Conservation (phyloP, 352 stramenopile genomes). For the Phytophthora niederhauseri region DNA sequence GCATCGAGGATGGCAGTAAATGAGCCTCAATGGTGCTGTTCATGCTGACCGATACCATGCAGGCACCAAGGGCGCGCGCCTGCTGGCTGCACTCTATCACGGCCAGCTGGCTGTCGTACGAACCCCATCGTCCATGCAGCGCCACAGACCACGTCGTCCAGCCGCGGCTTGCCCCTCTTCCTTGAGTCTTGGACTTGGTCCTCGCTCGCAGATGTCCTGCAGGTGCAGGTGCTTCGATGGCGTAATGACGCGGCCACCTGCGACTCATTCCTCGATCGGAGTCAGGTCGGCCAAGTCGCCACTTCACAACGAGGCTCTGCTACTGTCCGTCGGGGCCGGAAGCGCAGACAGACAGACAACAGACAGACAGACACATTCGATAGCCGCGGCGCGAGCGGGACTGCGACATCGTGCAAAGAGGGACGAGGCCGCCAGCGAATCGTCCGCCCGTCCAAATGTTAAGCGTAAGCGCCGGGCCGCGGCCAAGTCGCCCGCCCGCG, state of each 20-base stretch:
- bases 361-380: constrained; percentile 8
- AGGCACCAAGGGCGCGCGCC: constrained; percentile 12
- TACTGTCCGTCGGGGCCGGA: constrained; percentile 1
- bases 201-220: constrained; percentile 6
- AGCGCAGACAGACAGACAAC: not conserved
- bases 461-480: constrained; percentile 36
- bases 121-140: constrained; percentile 31
- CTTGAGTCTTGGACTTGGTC: not conserved
- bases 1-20: constrained; percentile 15
- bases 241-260: constrained; percentile 6
- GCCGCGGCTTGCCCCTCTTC: constrained; percentile 13
- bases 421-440: constrained; percentile 23
- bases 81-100: constrained; percentile 33
- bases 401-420: constrained; percentile 26
- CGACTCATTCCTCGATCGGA: constrained; percentile 26
- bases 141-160: constrained; percentile 26
- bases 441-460: constrained; percentile 37
- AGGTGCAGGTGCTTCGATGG: not conserved
- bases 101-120: constrained; percentile 24
- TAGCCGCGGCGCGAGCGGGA: constrained; percentile 14
- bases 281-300: not conserved
- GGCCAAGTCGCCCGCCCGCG: constrained; percentile 11
- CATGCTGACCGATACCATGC: constrained; percentile 2
- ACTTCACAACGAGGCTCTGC: constrained; percentile 13
- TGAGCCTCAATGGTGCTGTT: constrained; percentile 4